phyloP scores from a whole-genome alignment of 169 alveolate genomes.

The Plasmodium reichenowi region DNA sequence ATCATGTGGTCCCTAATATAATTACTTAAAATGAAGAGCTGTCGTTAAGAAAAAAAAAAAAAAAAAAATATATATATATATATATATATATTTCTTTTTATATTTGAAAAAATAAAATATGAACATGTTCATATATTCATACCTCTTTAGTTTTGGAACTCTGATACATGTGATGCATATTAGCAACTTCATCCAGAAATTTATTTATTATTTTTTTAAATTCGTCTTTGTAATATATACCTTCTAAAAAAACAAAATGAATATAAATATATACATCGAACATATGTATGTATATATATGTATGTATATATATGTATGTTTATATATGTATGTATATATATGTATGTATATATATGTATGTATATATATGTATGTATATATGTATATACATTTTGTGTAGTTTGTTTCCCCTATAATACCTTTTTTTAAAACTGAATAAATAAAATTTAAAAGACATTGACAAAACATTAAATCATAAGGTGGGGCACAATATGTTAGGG shows the following conservation, averaged over 20 bases:
- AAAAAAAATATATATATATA: conserved; percentile 3
- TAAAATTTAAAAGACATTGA: conserved; percentile 27
- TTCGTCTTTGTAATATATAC: conserved; percentile 60
- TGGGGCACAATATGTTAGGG: conserved; percentile 80
- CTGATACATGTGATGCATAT: conserved; percentile 49
- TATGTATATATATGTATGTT: neutral
- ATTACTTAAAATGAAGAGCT: conserved; percentile 47
- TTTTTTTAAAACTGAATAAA: conserved; percentile 42
- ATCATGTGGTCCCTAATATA: conserved; percentile 51
- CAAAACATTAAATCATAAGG: conserved; percentile 81
- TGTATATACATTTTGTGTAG: neutral
- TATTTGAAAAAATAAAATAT: neutral
- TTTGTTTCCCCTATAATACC: conserved; percentile 9
- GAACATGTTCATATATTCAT: conserved; percentile 1
- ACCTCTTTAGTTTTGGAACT: conserved; percentile 54
- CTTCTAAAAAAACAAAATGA: conserved; percentile 25
- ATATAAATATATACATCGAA: neutral
- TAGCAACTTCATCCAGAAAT: conserved; percentile 50
- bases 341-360: neutral
- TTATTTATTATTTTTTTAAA: conserved; percentile 51
- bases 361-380: neutral
- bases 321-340: neutral
- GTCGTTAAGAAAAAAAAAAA: neutral
- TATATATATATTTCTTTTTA: neutral
- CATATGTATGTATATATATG: neutral